Percentiles rank a stretch among this genome's conserved stretches.
Conservation (phyloP, 228 moss, liverwort and hornwort genomes). For the Sphagnum fallax region DNA sequence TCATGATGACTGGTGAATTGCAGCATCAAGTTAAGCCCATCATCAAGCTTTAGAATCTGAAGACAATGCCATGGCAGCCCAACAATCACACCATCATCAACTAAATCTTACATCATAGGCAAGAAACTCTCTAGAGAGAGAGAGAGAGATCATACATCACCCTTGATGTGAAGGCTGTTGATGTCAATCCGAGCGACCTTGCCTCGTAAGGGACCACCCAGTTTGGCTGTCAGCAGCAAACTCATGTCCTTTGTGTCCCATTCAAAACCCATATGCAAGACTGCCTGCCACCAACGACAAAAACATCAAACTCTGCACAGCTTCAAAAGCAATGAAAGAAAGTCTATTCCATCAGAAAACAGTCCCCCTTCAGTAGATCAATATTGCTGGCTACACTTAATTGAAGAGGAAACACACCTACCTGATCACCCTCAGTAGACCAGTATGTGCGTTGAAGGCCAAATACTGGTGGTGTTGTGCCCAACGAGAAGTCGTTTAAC, state of each 20-base stretch:
- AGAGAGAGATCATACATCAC: constrained; percentile 63
- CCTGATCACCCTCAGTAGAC: constrained; percentile 89
- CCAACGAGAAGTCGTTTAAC: constrained; percentile 81
- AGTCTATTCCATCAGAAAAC: not conserved
- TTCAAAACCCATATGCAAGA: constrained; percentile 84
- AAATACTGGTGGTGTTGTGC: constrained; percentile 87
- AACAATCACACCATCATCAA: too few species aligned
- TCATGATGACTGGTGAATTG: not conserved
- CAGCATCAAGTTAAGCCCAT: too few species aligned
- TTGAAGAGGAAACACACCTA: constrained; percentile 5
- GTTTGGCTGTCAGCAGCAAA: constrained; percentile 83
- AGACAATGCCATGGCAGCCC: too few species aligned
- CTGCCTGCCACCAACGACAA: constrained; percentile 45
- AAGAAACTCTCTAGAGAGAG: not conserved
- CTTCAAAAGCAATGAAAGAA: not conserved
- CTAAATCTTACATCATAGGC: too few species aligned
- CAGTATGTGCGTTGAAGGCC: constrained; percentile 79
- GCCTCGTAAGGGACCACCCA: constrained; percentile 82
- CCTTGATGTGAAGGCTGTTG: constrained; percentile 89
- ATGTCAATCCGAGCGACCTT: constrained; percentile 86
- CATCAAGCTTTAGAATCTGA: too few species aligned
- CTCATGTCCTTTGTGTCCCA: constrained; percentile 99
- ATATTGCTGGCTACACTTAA: too few species aligned
- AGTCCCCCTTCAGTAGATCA: too few species aligned
- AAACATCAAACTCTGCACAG: not conserved